phyloP scores from a whole-genome alignment of 352 stramenopile species.

The Phytophthora pinifolia region DNA sequence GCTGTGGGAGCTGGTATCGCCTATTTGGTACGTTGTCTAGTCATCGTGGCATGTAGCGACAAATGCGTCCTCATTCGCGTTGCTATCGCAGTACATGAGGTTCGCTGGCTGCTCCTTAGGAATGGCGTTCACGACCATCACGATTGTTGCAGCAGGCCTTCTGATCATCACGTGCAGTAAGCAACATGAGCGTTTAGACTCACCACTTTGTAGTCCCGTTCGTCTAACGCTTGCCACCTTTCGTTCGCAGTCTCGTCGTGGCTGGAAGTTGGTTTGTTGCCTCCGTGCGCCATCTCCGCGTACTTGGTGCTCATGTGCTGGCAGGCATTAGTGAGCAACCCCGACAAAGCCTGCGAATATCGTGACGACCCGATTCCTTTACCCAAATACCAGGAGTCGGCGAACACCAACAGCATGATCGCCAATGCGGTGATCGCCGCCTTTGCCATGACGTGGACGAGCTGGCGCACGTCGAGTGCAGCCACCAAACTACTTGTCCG shows the following conservation, averaged over 20 bases:
- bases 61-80: too few species aligned
- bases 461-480: slow-evolving; percentile 66
- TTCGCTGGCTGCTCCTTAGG: slow-evolving; percentile 84
- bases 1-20: slow-evolving; percentile 40
- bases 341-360: slow-evolving; percentile 44
- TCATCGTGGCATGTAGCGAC: background rate
- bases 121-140: slow-evolving; percentile 87
- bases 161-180: slow-evolving; percentile 69
- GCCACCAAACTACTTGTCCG: slow-evolving; percentile 65
- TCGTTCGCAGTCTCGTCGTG: slow-evolving; percentile 52
- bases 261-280: slow-evolving; percentile 75
- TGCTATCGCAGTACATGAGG: slow-evolving; percentile 71
- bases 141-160: slow-evolving; percentile 70
- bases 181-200: slow-evolving; percentile 4
- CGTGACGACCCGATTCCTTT: slow-evolving; percentile 11
- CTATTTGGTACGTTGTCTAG: slow-evolving; percentile 42
- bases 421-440: slow-evolving; percentile 57
- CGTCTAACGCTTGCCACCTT: slow-evolving; percentile 3
- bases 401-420: slow-evolving; percentile 42
- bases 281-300: slow-evolving; percentile 66
- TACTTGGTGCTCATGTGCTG: slow-evolving; percentile 81
- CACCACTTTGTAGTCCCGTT: background rate
- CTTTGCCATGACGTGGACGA: slow-evolving; percentile 69
- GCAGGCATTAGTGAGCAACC: slow-evolving; percentile 66
- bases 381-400: slow-evolving; percentile 1